Percentiles rank a stretch among this genome's conserved stretches.
Evolutionary conservation across 75 land plant species (phyloP).

Genomic region (Picea glauca): DNA sequence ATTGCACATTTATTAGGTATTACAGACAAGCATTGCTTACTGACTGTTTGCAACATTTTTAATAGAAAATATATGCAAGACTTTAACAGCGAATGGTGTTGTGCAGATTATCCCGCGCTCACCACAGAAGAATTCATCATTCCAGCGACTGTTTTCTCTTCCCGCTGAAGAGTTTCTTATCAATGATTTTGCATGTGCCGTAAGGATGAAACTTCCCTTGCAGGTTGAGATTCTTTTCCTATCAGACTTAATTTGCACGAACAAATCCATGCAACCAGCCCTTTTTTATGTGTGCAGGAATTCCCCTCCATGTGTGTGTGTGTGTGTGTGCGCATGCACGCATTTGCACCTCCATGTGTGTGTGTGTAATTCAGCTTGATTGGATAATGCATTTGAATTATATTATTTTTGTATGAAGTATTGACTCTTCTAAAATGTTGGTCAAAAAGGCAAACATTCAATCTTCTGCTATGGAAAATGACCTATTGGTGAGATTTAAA

Average conservation of each 20-base stretch:
- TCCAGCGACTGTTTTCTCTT: slow-evolving; percentile 45
- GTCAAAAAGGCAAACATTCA: neutral
- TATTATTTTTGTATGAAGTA: neutral
- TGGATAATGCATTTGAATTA: neutral
- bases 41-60: neutral
- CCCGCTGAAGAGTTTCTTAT: slow-evolving; percentile 53
- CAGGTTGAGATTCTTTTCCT: slow-evolving; percentile 18
- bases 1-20: neutral
- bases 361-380: neutral
- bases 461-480: neutral
- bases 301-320: too few species aligned
- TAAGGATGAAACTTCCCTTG: slow-evolving; percentile 35
- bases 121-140: slow-evolving; percentile 34
- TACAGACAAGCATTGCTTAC: neutral
- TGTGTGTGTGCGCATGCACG: too few species aligned
- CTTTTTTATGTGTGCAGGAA: neutral
- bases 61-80: neutral
- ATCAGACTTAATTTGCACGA: neutral
- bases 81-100: neutral
- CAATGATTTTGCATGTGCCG: slow-evolving; percentile 46
- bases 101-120: slow-evolving; percentile 29
- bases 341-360: too few species aligned
- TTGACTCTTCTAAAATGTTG: neutral
- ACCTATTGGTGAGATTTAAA: neutral
- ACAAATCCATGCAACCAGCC: neutral